A percentile compares a stretch with the other conserved stretches of the same genome.
Conservation (phyloP, 2,329 filamentous ascomycete genomes). For the Aspergillus latus region DNA sequence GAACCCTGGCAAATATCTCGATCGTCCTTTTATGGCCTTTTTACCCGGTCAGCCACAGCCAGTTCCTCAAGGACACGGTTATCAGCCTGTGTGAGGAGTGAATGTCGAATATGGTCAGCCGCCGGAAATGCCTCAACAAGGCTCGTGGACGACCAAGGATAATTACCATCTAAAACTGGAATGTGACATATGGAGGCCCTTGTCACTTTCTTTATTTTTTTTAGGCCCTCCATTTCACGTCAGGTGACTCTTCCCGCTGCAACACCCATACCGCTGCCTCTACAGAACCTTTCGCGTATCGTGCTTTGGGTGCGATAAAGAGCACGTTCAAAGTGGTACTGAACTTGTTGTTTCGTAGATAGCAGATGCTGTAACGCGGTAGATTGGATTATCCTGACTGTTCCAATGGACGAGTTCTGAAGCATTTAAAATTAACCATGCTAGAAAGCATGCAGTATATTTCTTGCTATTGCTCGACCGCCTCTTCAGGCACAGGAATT, state of each 20-base stretch:
- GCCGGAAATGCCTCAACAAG: background rate
- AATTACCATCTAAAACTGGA: background rate
- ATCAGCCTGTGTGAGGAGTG: background rate
- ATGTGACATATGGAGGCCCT: background rate
- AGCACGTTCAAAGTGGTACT: background rate
- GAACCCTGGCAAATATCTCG: conserved; percentile 1
- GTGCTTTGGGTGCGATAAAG: background rate
- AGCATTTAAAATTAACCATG: background rate
- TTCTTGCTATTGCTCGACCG: background rate
- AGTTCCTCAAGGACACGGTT: background rate
- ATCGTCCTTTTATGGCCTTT: background rate
- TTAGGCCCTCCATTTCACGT: background rate
- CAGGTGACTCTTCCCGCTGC: conserved; percentile 1
- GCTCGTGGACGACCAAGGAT: background rate
- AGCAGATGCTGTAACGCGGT: background rate
- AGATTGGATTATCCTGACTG: background rate
- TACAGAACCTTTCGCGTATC: background rate
- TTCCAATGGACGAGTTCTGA: background rate
- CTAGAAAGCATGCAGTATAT: background rate
- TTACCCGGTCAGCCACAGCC: background rate
- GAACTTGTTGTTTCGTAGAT: background rate
- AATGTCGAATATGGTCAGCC: background rate
- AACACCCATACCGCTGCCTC: background rate
- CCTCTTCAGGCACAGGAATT: background rate
- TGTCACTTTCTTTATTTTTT: background rate